A percentile compares a stretch with the other conserved stretches of the same genome.
Conservation (phyloP, 2,329 filamentous ascomycete genomes). For the Periconia sp. region DNA sequence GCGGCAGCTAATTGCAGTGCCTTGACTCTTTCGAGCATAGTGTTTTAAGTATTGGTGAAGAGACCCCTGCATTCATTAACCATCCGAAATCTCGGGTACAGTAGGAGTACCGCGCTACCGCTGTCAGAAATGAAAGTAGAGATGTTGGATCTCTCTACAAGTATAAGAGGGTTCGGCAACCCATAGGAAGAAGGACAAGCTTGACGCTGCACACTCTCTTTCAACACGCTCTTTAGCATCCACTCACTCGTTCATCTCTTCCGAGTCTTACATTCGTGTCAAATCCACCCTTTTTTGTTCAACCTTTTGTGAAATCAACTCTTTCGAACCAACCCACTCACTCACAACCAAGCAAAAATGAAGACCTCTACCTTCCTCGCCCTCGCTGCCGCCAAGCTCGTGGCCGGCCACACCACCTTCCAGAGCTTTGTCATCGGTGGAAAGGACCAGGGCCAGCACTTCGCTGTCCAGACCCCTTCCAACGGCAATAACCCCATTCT, state of each 20-base stretch:
- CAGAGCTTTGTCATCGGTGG: constrained; percentile 46
- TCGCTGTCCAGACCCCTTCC: constrained; percentile 49
- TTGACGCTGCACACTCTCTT: constrained; percentile 37
- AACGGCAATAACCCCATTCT: constrained; percentile 41
- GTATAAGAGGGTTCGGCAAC: constrained; percentile 7
- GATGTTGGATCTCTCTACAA: constrained; percentile 19
- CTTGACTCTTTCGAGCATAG: constrained; percentile 15
- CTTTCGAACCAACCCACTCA: constrained; percentile 16
- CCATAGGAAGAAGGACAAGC: constrained; percentile 19
- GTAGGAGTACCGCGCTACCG: constrained; percentile 15
- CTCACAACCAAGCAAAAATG: constrained; percentile 24
- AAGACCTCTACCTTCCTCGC: constrained; percentile 33
- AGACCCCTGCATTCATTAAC: constrained; percentile 23
- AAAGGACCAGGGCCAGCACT: constrained; percentile 36
- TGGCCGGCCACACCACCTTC: constrained; percentile 41
- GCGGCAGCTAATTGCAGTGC: constrained; percentile 23
- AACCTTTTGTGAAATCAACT: constrained; percentile 16
- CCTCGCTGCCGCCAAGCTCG: constrained; percentile 37
- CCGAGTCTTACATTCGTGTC: background rate
- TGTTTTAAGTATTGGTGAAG: constrained; percentile 28
- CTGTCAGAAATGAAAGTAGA: constrained; percentile 9
- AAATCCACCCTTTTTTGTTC: background rate
- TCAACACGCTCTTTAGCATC: constrained; percentile 32
- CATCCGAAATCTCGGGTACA: constrained; percentile 14
- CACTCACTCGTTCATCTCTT: background rate